Percentiles rank a stretch among this genome's conserved stretches.
Evolutionary conservation across 805 yeast species (phyloP).

Genomic region (Nakazawaea anatomiae): DNA sequence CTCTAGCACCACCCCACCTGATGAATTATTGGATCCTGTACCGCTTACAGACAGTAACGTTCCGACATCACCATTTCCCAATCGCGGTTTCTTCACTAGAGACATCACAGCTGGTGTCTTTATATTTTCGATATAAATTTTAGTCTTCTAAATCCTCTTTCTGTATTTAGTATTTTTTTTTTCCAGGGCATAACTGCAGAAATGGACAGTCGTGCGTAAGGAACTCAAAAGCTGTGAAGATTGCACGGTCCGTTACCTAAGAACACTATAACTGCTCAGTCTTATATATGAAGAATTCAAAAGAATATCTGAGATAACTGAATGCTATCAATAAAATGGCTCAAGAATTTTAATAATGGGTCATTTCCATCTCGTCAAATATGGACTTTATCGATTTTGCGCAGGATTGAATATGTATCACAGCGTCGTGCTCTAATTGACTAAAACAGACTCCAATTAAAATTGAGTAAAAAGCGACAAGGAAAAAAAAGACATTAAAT

Average conservation of each 20-base stretch:
- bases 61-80: slow-evolving; percentile 6
- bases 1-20: slow-evolving; percentile 30
- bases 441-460: background rate
- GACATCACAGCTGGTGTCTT: slow-evolving; percentile 19
- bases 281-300: no score
- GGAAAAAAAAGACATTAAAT: background rate
- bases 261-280: no score
- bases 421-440: no score
- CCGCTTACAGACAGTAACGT: slow-evolving; percentile 3
- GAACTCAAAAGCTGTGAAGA: background rate
- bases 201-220: background rate
- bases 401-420: no score
- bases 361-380: no score
- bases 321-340: no score
- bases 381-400: no score
- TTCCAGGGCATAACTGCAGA: no score
- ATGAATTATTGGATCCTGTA: background rate
- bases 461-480: background rate
- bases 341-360: no score
- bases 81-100: slow-evolving; percentile 27
- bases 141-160: background rate
- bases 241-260: no score
- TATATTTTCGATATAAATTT: background rate
- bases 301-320: no score
- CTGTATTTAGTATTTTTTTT: no score